Percentiles rank a stretch among this genome's conserved stretches.
Evolutionary conservation across 1,139 yeast genomes (phyloP).

Genomic region (Hyphopichia fennica): DNA sequence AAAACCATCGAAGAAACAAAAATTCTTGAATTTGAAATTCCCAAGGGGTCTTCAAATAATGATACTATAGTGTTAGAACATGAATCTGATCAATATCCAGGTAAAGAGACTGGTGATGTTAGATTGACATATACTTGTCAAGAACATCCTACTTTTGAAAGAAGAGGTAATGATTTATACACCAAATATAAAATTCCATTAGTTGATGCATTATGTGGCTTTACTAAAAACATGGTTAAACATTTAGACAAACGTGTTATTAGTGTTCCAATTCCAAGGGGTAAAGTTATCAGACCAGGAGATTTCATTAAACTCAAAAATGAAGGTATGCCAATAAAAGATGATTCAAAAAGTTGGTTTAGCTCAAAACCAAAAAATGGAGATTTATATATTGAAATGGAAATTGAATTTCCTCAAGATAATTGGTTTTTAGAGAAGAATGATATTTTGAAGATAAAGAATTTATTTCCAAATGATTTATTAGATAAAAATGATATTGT

Average conservation of each 20-base stretch:
- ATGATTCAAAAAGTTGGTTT: conserved; percentile 35
- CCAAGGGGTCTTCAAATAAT: conserved; percentile 66
- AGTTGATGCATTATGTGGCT: conserved; percentile 83
- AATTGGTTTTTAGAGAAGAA: conserved; percentile 73
- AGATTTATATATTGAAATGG: conserved; percentile 69
- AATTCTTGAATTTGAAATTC: conserved; percentile 74
- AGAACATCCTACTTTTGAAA: conserved; percentile 47
- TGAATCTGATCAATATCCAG: conserved; percentile 79
- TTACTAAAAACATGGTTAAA: conserved; percentile 62
- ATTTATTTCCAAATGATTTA: conserved; percentile 52
- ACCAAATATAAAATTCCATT: conserved; percentile 62
- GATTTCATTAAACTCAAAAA: conserved; percentile 63
- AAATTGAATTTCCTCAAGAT: conserved; percentile 81
- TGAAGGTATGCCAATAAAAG: conserved; percentile 83
- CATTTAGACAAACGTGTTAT: conserved; percentile 83
- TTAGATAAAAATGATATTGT: conserved; percentile 20
- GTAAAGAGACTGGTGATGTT: conserved; percentile 77
- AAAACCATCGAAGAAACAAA: conserved; percentile 67
- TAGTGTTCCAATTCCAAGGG: conserved; percentile 61
- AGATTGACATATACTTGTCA: conserved; percentile 57
- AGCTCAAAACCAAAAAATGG: conserved; percentile 47
- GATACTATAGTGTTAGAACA: conserved; percentile 61
- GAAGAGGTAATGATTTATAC: conserved; percentile 66
- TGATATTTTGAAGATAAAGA: conserved; percentile 53
- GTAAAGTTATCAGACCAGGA: conserved; percentile 80